These are phyloP conservation scores for Ailanthus altissimus DNA, from an alignment of 345 rosid species.

Conservation along the genomic window DNA sequence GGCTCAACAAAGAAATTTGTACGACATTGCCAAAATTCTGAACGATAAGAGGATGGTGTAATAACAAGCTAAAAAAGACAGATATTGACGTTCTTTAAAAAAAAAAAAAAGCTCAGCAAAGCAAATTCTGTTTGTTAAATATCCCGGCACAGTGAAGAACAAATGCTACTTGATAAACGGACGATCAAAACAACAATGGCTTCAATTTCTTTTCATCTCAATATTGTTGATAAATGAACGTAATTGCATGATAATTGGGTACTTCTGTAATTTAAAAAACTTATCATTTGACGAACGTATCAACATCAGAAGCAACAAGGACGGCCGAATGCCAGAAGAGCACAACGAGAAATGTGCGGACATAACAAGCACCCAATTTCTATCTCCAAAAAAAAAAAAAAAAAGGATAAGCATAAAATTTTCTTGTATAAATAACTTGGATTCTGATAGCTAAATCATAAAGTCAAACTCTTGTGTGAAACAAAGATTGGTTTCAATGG, in stretches of 20 bases:
- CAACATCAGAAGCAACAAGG: constrained; percentile 5
- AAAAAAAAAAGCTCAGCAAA: background rate
- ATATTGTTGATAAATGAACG: background rate
- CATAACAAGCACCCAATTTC: too few species aligned
- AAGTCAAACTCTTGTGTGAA: background rate
- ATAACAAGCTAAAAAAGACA: background rate
- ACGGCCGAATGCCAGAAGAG: background rate
- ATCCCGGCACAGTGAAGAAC: background rate
- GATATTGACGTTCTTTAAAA: background rate
- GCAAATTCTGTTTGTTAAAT: background rate
- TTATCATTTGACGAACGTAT: background rate
- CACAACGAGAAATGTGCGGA: constrained; percentile 3
- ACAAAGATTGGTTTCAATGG: constrained; percentile 16
- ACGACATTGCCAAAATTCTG: background rate
- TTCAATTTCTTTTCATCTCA: background rate
- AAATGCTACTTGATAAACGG: background rate
- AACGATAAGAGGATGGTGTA: background rate
- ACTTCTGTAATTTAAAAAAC: background rate
- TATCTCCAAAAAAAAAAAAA: too few species aligned
- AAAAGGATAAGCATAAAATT: constrained; percentile 7
- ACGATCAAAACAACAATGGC: constrained; percentile 3
- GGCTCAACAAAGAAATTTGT: background rate
- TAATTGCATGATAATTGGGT: background rate
- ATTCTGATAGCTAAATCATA: background rate
- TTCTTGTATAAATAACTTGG: constrained; percentile 22